Evolutionary conservation across 2,329 filamentous ascomycete genomes (phyloP).

Genomic region (Aspergillus awamori): DNA sequence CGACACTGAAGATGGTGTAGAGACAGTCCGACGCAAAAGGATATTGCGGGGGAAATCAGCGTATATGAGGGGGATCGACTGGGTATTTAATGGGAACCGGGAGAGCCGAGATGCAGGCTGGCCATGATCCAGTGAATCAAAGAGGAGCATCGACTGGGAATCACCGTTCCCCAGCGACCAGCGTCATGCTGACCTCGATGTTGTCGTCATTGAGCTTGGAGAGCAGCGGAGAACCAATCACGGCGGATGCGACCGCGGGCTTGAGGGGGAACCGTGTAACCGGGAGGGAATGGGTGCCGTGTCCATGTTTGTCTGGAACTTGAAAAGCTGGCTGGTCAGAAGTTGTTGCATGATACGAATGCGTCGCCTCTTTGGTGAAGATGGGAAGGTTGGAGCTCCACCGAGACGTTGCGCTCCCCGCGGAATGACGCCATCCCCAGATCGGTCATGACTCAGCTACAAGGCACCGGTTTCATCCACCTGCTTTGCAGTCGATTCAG

Average conservation of each 20-base stretch:
- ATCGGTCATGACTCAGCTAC: not conserved
- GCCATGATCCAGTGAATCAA: not conserved
- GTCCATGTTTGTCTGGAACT: not conserved
- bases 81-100: not conserved
- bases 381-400: not conserved
- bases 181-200: conserved; percentile 35
- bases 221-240: conserved; percentile 14
- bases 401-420: not conserved
- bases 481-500: too few species aligned
- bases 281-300: not conserved
- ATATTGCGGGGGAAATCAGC: not conserved
- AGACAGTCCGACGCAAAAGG: not conserved
- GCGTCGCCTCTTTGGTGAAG: not conserved
- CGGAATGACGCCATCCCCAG: conserved; percentile 1
- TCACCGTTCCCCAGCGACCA: conserved; percentile 14
- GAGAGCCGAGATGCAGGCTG: conserved; percentile 5
- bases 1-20: not conserved
- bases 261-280: conserved; percentile 8
- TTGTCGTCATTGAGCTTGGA: conserved; percentile 27
- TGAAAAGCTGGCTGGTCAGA: not conserved
- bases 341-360: not conserved
- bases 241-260: not conserved
- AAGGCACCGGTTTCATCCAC: not conserved
- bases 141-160: not conserved
- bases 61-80: conserved; percentile 2